Evolutionary conservation across 768 basidiomycete genomes (phyloP).

Genomic region (Auricularia sp.): DNA sequence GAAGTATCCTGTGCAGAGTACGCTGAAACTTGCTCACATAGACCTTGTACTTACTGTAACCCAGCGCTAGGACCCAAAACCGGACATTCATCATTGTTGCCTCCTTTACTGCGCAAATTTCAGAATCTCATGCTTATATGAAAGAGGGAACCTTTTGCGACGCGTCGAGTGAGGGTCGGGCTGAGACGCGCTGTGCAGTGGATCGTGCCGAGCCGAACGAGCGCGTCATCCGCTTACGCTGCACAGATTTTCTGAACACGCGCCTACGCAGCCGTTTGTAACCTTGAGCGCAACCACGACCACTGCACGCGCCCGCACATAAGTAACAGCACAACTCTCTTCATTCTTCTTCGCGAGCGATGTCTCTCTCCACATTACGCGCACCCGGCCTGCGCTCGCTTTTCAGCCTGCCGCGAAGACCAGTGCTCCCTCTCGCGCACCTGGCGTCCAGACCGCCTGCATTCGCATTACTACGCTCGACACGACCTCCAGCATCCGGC

Average conservation of each 20-base stretch:
- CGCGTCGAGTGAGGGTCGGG: too few species aligned
- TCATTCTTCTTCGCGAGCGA: not conserved
- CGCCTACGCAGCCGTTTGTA: not conserved
- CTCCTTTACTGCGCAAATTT: too few species aligned
- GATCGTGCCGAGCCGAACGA: not conserved
- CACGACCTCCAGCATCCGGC: not conserved
- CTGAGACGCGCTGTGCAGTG: too few species aligned
- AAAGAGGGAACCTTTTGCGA: too few species aligned
- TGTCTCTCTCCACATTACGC: not conserved
- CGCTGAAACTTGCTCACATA: too few species aligned
- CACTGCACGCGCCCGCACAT: not conserved
- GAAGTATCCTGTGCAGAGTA: too few species aligned
- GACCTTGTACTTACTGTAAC: too few species aligned
- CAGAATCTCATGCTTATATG: too few species aligned
- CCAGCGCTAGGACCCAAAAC: too few species aligned
- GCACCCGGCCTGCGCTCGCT: not conserved
- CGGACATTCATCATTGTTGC: too few species aligned
- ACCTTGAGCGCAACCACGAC: too few species aligned
- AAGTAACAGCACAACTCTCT: not conserved
- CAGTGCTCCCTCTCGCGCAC: not conserved
- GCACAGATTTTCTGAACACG: not conserved
- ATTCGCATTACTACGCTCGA: not conserved
- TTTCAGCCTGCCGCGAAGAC: not conserved
- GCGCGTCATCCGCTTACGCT: not conserved
- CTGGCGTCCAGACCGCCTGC: not conserved